Evolutionary conservation across 331 rosid species (phyloP).

Genomic region (Malus hybrid): DNA sequence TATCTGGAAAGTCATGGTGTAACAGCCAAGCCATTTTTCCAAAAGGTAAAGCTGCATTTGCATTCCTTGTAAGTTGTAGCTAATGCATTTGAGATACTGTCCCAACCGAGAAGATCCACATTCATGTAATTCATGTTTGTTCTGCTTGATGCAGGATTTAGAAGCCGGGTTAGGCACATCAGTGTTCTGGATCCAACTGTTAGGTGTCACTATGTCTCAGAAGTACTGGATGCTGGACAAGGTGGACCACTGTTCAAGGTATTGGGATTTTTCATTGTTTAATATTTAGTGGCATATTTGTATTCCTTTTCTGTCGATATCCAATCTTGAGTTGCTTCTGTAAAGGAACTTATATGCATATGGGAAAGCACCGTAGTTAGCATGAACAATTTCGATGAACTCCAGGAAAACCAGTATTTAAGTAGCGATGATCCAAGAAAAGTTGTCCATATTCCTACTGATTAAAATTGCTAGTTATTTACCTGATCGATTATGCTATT

Average conservation of each 20-base stretch:
- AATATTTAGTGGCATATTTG: too few relatives aligned
- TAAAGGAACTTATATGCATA: too few relatives aligned
- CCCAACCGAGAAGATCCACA: not conserved
- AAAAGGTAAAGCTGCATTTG: conserved; percentile 48
- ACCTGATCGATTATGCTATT: not conserved
- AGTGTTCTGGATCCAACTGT: conserved; percentile 68
- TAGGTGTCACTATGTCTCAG: conserved; percentile 73
- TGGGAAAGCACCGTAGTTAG: not conserved
- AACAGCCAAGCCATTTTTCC: conserved; percentile 88
- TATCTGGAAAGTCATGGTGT: conserved; percentile 91
- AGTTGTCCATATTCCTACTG: not conserved
- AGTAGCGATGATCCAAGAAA: not conserved
- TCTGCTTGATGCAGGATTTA: conserved; percentile 71
- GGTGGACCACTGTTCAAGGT: conserved; percentile 96
- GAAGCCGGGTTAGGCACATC: conserved; percentile 81
- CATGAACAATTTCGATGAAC: not conserved
- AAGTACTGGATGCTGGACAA: conserved; percentile 79
- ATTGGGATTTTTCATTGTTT: not conserved
- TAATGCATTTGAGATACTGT: not conserved
- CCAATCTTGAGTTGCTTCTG: too few relatives aligned
- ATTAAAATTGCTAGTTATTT: not conserved
- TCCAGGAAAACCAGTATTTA: not conserved
- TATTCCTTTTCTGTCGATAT: too few relatives aligned
- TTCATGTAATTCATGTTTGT: conserved; percentile 16
- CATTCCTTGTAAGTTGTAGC: conserved; percentile 7